Conservation (phyloP, 177 flowering plant species). For the Vitis hybrid region DNA sequence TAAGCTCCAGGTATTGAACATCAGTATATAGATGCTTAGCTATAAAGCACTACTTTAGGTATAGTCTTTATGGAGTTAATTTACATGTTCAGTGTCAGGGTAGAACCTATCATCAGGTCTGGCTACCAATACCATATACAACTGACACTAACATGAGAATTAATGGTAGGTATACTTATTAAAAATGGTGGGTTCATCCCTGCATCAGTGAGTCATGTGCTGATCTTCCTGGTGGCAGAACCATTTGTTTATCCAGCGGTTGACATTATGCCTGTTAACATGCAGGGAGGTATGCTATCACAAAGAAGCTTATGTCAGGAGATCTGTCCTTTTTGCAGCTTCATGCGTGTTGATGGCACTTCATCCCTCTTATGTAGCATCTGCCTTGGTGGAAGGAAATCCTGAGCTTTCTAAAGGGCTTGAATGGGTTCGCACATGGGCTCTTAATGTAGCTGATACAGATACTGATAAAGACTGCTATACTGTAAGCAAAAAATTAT, state of each 20-base stretch:
- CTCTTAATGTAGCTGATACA: slow-evolving; percentile 70
- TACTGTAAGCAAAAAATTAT: slow-evolving; percentile 44
- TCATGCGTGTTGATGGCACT: slow-evolving; percentile 76
- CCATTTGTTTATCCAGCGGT: background rate
- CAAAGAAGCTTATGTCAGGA: slow-evolving; percentile 88
- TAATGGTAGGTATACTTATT: background rate
- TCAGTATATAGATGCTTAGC: background rate
- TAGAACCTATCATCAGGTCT: background rate
- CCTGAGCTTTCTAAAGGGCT: slow-evolving; percentile 69
- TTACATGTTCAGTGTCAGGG: background rate
- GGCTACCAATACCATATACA: background rate
- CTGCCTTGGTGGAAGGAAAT: slow-evolving; percentile 76
- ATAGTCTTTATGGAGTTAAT: background rate
- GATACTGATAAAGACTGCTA: slow-evolving; percentile 87
- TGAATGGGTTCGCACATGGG: slow-evolving; percentile 93
- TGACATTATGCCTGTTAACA: background rate
- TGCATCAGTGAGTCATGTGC: background rate
- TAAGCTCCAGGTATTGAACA: slow-evolving; percentile 71
- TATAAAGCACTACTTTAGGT: background rate
- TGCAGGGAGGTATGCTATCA: slow-evolving; percentile 79
- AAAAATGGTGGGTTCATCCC: background rate
- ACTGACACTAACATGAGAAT: background rate
- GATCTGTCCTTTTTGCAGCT: slow-evolving; percentile 83
- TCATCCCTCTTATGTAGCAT: slow-evolving; percentile 85
- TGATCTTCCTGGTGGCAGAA: background rate